phyloP scores from a whole-genome alignment of 2,329 filamentous ascomycete species.

The Aspergillus latus region DNA sequence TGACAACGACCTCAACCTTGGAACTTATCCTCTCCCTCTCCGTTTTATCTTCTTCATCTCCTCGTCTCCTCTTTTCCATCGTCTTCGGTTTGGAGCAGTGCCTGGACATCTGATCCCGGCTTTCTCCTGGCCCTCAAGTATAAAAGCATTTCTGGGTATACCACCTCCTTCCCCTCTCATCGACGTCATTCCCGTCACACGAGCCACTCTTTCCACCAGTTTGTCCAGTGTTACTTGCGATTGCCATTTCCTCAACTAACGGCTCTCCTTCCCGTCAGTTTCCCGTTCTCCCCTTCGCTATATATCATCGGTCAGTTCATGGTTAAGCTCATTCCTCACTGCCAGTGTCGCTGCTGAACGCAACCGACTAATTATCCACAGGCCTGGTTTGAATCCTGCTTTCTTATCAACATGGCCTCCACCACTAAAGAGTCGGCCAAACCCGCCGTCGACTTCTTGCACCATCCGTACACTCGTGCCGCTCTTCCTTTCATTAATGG shows the following conservation, averaged over 20 bases:
- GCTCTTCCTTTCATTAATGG: conserved; percentile 92
- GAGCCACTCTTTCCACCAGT: conserved; percentile 2
- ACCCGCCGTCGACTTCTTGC: conserved; percentile 61
- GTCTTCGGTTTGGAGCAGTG: conserved; percentile 12
- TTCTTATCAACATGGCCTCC: conserved; percentile 38
- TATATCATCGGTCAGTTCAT: conserved; percentile 17
- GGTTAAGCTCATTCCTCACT: conserved; percentile 8
- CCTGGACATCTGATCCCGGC: conserved; percentile 4
- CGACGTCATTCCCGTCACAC: conserved; percentile 12
- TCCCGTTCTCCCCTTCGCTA: neutral
- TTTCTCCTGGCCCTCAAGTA: conserved; percentile 5
- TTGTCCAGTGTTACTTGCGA: neutral
- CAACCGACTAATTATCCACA: conserved; percentile 7
- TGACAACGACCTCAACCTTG: conserved; percentile 7
- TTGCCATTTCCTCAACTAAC: neutral
- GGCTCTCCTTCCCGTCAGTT: conserved; percentile 5
- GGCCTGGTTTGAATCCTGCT: conserved; percentile 20
- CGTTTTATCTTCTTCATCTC: conserved; percentile 4
- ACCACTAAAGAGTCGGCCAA: conserved; percentile 39
- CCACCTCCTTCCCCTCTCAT: conserved; percentile 2
- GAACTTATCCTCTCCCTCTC: neutral
- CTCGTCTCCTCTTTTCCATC: conserved; percentile 12
- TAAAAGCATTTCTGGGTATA: neutral
- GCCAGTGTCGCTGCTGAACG: neutral
- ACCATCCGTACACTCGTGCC: conserved; percentile 73